These are phyloP conservation scores for Anthracocystis setariae DNA, from an alignment of 1,284 basidiomycete genomes.

Conservation along the genomic window DNA sequence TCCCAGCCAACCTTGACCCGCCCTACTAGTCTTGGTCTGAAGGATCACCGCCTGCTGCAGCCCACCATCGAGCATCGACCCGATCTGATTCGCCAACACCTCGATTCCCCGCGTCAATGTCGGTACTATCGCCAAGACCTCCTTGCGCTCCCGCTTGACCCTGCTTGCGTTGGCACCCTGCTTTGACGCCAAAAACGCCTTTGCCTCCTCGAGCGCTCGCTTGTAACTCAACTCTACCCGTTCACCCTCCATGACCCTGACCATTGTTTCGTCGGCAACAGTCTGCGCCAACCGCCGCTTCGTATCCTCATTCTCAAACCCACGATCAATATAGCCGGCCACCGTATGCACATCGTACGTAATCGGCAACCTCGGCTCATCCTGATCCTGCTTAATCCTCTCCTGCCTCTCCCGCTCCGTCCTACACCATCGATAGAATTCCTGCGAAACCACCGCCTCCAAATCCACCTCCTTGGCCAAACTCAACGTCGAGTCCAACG, in stretches of 20 bases:
- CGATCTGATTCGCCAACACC: constrained; percentile 14
- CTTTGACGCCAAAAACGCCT: constrained; percentile 11
- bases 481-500: constrained; percentile 18
- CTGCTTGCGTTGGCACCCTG: neutral
- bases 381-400: constrained; percentile 48
- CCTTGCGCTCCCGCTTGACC: neutral
- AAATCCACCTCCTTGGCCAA: constrained; percentile 33
- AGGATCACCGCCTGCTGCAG: constrained; percentile 3
- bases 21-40: neutral
- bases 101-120: constrained; percentile 15
- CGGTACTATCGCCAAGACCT: constrained; percentile 14
- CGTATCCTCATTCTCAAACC: constrained; percentile 31
- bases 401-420: constrained; percentile 51
- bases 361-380: constrained; percentile 43
- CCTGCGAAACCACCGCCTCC: constrained; percentile 37
- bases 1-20: neutral
- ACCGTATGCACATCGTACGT: constrained; percentile 43
- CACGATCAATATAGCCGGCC: constrained; percentile 36
- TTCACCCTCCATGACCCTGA: neutral
- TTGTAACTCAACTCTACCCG: neutral
- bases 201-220: constrained; percentile 12
- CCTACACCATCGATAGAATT: constrained; percentile 45
- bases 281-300: constrained; percentile 5
- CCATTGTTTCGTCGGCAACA: constrained; percentile 6
- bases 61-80: constrained; percentile 13